A percentile compares a stretch with the other conserved stretches of the same genome.
These are phyloP conservation scores for Cyclostephanos tholiformis DNA, from an alignment of 108 stramenopile species.

Conservation along the genomic window DNA sequence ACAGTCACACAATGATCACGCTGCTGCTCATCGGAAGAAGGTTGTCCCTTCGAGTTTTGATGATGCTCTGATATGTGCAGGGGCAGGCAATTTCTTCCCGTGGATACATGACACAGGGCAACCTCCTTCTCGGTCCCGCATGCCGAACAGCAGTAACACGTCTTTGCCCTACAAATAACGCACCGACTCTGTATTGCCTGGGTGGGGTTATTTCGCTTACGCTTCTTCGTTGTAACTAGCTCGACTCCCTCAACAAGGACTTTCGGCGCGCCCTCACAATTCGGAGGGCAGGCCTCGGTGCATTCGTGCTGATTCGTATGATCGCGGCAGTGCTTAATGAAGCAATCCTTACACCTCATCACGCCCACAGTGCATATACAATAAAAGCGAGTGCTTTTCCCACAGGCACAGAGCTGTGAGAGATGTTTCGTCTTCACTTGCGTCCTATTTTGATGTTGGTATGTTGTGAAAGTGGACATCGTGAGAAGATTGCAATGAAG, in stretches of 20 bases:
- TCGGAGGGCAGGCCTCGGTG: neutral
- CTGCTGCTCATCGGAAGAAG: too few species aligned
- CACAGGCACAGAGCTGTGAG: conserved; percentile 31
- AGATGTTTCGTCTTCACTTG: conserved; percentile 38
- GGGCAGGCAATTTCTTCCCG: conserved; percentile 25
- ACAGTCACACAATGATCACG: neutral
- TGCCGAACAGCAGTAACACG: conserved; percentile 33
- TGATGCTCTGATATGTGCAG: conserved; percentile 23
- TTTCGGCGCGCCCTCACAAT: conserved; percentile 19
- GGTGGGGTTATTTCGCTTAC: conserved; percentile 26
- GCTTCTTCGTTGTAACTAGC: conserved; percentile 27
- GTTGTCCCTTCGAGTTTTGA: conserved; percentile 2
- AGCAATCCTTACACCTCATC: conserved; percentile 41
- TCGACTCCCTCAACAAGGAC: conserved; percentile 26
- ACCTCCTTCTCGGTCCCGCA: conserved; percentile 30
- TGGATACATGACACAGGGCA: conserved; percentile 32
- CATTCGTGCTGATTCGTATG: conserved; percentile 9
- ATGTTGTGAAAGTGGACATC: neutral
- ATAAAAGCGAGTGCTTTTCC: conserved; percentile 33
- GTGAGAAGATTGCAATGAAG: neutral
- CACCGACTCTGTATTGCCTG: conserved; percentile 35
- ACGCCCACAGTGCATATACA: conserved; percentile 37
- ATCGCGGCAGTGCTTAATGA: conserved; percentile 33
- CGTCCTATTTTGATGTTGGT: conserved; percentile 5
- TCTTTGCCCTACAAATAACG: conserved; percentile 26